Evolutionary conservation across 2,329 filamentous ascomycete genomes (phyloP), one percentile per base, ranked within the genome.

Genomic region (Zymoseptoria tritici): DNA sequence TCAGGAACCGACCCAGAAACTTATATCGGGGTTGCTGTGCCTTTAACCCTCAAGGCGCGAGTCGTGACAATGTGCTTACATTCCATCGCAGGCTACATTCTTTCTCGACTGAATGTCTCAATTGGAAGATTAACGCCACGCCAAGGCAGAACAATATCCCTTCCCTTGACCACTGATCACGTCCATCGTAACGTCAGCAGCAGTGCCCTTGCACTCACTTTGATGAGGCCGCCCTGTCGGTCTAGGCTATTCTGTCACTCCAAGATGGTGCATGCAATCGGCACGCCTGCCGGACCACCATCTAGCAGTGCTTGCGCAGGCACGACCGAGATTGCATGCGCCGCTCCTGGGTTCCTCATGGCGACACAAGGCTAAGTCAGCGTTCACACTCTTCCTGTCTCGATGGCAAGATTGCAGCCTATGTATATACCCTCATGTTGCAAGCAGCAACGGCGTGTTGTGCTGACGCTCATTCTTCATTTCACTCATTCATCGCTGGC

Each of bases 401-500:
- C 62, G 61, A 60, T 55, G 53, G 53, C 62, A 56, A 57, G 52
- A 58, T 49, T 16, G 55, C 24, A 36, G 20, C 21, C 31, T 57
- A 52, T 61, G 62, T 68, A 66, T 68, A 67, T 66, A 66, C 63
- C 67, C 52, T 62, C 63, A 66, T 68, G 65, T 67, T 72, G 60
- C 56, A 64, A 61, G 61, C 62, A 61, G 58, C 60, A 54, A 63
- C 57, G 56, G 58, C 56, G 49, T 57, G 36, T 59, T 53, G 60
- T 59, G 61, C 58, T 63, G 57, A 58, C 63, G 54, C 57, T 65
- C 64, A 56, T 62, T 66, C 54, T 58, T 69, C 69, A 73, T 73
- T 66, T 62, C 67, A 75, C 74, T 76, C 75, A 75, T 75, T 78
- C 75, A 71, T 76, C 78, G 54, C 54, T 42, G 59, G 50, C 72